Evolutionary conservation across 2,329 filamentous ascomycete genomes (phyloP), one percentile per base, ranked within the genome.

Genomic region (Alternaria gansuensis): DNA sequence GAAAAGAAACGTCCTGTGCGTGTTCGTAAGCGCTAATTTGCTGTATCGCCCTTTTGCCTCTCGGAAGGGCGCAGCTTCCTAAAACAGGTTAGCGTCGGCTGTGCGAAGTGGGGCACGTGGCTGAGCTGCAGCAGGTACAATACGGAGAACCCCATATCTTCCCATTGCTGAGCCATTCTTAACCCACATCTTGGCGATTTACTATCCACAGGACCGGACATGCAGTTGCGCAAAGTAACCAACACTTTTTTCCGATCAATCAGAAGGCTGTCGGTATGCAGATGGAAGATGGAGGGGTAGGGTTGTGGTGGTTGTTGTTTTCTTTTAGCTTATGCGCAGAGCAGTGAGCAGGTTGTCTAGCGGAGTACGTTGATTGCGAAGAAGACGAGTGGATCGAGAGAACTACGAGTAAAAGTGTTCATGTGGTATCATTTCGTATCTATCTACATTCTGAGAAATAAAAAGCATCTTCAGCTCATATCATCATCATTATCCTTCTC

Each of bases 1-100:
- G 34, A 31, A 58, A 50, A 49, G 45, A 56, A 53, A 46, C 48
- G 44, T 14, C n/a, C 29, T 6, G 31, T 29, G 46, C 21, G 23
- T 21, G 29, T 51, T n/a, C 28, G 33, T 57, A 55, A 56, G 62
- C 60, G 39, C 62, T 65, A 65, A 65, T 54, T 33, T 17, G 37
- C 51, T 43, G 36, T 56, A 60, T 55, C 62, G 62, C 62, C 62
- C 60, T 63, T 63, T 63, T 57, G n/a, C 44, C 43, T 50, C 52
- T 24, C 40, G 34, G 29, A 56, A 62, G 53, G 59, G 59, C 59
- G 59, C 59, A 62, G 59, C 44, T 10, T 31, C n/a, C 28, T 49
- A 14, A 40, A 54, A 53, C 48, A 33, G 56, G 52, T 48, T 59
- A 53, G 53, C 37, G 43, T 36, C 21, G 48, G 49, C 51, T 14